Conservation (phyloP, 129 eudicot genomes). For the Solidago caesia region DNA sequence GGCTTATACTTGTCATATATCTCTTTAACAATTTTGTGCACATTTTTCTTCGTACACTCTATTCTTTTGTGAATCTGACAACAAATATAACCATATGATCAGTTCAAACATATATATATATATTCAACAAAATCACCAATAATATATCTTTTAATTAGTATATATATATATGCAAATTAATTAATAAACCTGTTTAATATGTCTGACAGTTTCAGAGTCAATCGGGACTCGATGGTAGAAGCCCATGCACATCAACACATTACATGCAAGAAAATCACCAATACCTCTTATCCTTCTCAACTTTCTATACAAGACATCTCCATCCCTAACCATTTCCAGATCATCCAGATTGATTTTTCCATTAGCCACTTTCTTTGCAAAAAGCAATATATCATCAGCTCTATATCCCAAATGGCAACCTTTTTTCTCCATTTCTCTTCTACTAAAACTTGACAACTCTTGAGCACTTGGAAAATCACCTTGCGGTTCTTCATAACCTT, state of each 20-base stretch:
- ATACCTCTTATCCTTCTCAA: slow-evolving; percentile 28
- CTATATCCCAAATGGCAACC: slow-evolving; percentile 32
- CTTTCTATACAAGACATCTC: neutral
- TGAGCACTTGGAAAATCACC: slow-evolving; percentile 43
- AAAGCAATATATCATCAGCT: neutral
- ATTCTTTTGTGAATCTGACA: slow-evolving; percentile 1
- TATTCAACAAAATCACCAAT: no score
- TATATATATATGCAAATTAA: no score
- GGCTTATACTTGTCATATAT: slow-evolving; percentile 47
- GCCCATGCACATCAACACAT: slow-evolving; percentile 43
- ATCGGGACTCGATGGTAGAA: slow-evolving; percentile 37
- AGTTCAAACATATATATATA: no score
- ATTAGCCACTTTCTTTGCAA: slow-evolving; percentile 21
- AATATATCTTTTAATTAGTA: no score
- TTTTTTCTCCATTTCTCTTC: neutral
- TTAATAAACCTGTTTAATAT: slow-evolving; percentile 29
- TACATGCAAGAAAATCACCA: slow-evolving; percentile 33
- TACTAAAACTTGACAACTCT: slow-evolving; percentile 15
- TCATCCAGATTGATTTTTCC: slow-evolving; percentile 18
- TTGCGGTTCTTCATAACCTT: neutral
- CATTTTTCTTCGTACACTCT: slow-evolving; percentile 5
- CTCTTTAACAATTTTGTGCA: neutral
- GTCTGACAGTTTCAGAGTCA: slow-evolving; percentile 47
- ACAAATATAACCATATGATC: neutral
- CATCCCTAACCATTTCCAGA: neutral